phyloP scores from a whole-genome alignment of 2,329 filamentous ascomycete species.

The Chaetoscypha palmicola region DNA sequence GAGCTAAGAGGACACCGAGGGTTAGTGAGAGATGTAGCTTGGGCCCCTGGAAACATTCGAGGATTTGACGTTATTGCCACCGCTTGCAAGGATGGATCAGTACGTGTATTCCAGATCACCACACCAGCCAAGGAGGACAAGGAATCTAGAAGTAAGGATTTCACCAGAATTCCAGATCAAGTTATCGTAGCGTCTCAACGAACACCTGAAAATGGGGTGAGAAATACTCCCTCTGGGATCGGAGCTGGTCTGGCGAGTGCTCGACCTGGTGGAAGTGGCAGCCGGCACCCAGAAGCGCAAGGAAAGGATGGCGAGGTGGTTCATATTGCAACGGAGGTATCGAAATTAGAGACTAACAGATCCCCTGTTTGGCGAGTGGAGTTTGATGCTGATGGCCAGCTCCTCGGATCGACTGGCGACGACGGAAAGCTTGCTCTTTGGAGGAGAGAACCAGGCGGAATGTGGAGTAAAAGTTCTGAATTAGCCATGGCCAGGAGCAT shows the following conservation, averaged over 20 bases:
- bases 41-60: constrained; percentile 85
- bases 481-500: constrained; percentile 24
- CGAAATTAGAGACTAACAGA: constrained; percentile 58
- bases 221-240: constrained; percentile 42
- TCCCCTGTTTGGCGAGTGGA: constrained; percentile 70
- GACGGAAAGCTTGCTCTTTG: constrained; percentile 62
- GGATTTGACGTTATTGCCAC: constrained; percentile 89
- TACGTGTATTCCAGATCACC: constrained; percentile 79
- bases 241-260: constrained; percentile 44
- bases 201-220: constrained; percentile 21
- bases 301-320: constrained; percentile 58
- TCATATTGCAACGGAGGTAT: constrained; percentile 57
- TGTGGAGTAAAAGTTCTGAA: constrained; percentile 29
- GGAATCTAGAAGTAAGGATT: constrained; percentile 30
- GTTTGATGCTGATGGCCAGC: constrained; percentile 64
- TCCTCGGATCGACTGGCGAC: constrained; percentile 69
- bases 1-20: constrained; percentile 67
- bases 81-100: constrained; percentile 83
- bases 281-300: constrained; percentile 37
- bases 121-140: constrained; percentile 48
- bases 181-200: constrained; percentile 22
- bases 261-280: constrained; percentile 34
- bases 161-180: constrained; percentile 24
- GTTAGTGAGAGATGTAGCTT: constrained; percentile 80
- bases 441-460: constrained; percentile 38